Evolutionary conservation across 495 filamentous ascomycete genomes (phyloP).

Genomic region (Podospora pseudopauciseta): DNA sequence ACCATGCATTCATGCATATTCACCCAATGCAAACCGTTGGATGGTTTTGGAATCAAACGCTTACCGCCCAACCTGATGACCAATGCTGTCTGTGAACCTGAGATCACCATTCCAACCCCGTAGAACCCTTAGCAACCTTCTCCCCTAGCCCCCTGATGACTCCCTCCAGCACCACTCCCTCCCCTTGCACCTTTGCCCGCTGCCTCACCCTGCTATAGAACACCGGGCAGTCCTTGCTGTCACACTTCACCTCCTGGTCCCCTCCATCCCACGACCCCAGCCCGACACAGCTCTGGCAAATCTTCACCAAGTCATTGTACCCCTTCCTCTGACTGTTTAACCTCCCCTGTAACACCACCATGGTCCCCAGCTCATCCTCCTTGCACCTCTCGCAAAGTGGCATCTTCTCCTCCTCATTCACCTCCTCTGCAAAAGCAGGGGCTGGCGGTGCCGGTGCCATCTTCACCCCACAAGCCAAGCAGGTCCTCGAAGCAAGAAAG

Average conservation of each 20-base stretch:
- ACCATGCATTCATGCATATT: not conserved
- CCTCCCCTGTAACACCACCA: constrained; percentile 58
- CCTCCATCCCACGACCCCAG: constrained; percentile 58
- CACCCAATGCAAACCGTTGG: not conserved
- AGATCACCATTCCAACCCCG: constrained; percentile 16
- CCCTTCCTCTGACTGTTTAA: constrained; percentile 62
- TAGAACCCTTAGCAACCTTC: constrained; percentile 26
- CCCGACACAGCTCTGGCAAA: constrained; percentile 81
- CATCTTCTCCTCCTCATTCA: not conserved
- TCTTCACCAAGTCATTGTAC: constrained; percentile 59
- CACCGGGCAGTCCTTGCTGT: constrained; percentile 87
- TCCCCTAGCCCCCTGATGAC: constrained; percentile 55
- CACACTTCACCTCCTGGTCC: constrained; percentile 63
- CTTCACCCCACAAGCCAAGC: constrained; percentile 71
- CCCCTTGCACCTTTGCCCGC: constrained; percentile 54
- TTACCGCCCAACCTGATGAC: not conserved
- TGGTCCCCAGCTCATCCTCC: constrained; percentile 50
- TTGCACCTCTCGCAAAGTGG: constrained; percentile 63
- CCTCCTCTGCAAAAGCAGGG: not conserved
- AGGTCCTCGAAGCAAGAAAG: constrained; percentile 77
- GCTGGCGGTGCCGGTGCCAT: constrained; percentile 30
- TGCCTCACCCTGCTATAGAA: constrained; percentile 84
- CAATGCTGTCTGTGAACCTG: not conserved
- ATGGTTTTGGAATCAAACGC: not conserved
- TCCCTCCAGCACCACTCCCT: constrained; percentile 53